Conservation (phyloP, 2,329 filamentous ascomycete species). For the Paradendryphiella salina region DNA sequence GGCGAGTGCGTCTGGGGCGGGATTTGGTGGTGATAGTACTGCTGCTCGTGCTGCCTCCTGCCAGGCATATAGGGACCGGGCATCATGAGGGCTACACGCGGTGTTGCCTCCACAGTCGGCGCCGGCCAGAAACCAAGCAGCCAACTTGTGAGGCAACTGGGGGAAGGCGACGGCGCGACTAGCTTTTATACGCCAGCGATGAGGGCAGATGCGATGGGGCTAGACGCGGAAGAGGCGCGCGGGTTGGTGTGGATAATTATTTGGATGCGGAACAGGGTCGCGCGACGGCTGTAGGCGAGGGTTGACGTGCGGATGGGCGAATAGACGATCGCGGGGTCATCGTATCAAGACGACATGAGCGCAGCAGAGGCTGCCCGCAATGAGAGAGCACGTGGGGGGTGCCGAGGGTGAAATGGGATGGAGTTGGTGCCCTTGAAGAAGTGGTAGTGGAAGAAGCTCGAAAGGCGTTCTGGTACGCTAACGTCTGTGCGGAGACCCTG, state of each 20-base stretch:
- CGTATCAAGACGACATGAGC: constrained; percentile 44
- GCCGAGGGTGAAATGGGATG: constrained; percentile 14
- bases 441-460: constrained; percentile 22
- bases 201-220: constrained; percentile 3
- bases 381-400: constrained; percentile 11
- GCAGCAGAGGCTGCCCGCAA: constrained; percentile 35
- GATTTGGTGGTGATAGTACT: constrained; percentile 38
- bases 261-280: constrained; percentile 32
- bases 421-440: constrained; percentile 2
- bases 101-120: constrained; percentile 47
- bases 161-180: constrained; percentile 7
- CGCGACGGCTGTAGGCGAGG: constrained; percentile 29
- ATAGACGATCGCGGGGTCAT: constrained; percentile 35
- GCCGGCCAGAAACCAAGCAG: constrained; percentile 44
- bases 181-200: constrained; percentile 2
- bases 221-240: constrained; percentile 16
- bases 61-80: constrained; percentile 60
- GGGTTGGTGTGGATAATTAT: constrained; percentile 26
- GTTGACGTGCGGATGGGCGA: constrained; percentile 26
- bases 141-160: constrained; percentile 47
- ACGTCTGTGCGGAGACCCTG: constrained; percentile 20
- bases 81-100: constrained; percentile 70
- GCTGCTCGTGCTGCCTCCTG: constrained; percentile 48
- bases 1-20: constrained; percentile 26
- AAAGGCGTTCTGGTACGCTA: constrained; percentile 7